Conservation (phyloP, 768 basidiomycete species). For the Macrolepiota fuliginosa region DNA sequence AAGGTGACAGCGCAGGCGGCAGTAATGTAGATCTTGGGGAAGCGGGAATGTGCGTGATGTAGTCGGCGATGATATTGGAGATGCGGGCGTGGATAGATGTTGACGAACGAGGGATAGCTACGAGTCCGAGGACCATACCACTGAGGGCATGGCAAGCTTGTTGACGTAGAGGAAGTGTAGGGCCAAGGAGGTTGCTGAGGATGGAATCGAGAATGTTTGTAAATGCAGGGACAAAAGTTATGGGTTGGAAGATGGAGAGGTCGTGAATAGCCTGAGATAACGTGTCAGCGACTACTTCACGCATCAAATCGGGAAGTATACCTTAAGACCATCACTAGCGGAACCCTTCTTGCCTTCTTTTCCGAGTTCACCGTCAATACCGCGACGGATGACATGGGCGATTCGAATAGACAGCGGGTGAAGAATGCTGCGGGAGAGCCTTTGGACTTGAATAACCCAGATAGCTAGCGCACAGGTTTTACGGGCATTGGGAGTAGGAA, state of each 20-base stretch:
- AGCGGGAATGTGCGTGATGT: slow-evolving; percentile 37
- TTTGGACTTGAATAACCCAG: slow-evolving; percentile 69
- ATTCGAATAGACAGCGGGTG: slow-evolving; percentile 64
- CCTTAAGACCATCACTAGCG: slow-evolving; percentile 75
- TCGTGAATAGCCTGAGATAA: slow-evolving; percentile 67
- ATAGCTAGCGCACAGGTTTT: slow-evolving; percentile 82
- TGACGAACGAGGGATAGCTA: slow-evolving; percentile 41
- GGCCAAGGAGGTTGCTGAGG: slow-evolving; percentile 59
- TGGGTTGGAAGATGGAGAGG: slow-evolving; percentile 58
- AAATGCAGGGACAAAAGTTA: slow-evolving; percentile 70
- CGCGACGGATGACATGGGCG: slow-evolving; percentile 68
- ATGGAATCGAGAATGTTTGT: slow-evolving; percentile 53
- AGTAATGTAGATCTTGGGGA: slow-evolving; percentile 29
- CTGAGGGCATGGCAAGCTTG: slow-evolving; percentile 78
- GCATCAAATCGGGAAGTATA: slow-evolving; percentile 25
- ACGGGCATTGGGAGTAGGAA: slow-evolving; percentile 83
- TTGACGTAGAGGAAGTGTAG: slow-evolving; percentile 59
- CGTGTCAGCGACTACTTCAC: slow-evolving; percentile 3
- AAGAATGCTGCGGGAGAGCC: slow-evolving; percentile 62
- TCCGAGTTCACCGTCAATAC: slow-evolving; percentile 80
- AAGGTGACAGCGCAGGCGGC: slow-evolving; percentile 23
- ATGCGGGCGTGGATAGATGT: slow-evolving; percentile 47
- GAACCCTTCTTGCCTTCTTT: slow-evolving; percentile 90
- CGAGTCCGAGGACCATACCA: slow-evolving; percentile 58
- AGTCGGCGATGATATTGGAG: slow-evolving; percentile 43